Conservation (phyloP, 2,329 filamentous ascomycete genomes). For the Arthrobotrys pseudoclavata region DNA sequence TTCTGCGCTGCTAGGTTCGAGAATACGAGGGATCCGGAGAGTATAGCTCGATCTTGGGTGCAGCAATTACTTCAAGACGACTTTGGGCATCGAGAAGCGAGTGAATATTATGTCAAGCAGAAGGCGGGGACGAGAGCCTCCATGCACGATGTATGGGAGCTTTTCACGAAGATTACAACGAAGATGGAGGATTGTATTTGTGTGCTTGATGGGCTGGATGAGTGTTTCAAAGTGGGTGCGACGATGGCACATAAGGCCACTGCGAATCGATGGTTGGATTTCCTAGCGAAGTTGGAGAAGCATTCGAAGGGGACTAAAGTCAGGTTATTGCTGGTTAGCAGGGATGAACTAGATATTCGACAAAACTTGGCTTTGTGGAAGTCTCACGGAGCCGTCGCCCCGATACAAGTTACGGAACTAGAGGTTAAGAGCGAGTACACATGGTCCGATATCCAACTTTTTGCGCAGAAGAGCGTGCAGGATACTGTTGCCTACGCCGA, state of each 20-base stretch:
- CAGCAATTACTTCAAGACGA: slow-evolving; percentile 51
- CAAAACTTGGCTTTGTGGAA: slow-evolving; percentile 28
- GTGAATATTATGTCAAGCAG: slow-evolving; percentile 24
- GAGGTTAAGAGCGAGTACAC: slow-evolving; percentile 47
- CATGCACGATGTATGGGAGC: slow-evolving; percentile 53
- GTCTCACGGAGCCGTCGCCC: neutral
- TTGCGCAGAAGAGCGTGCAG: slow-evolving; percentile 31
- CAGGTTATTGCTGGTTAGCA: slow-evolving; percentile 55
- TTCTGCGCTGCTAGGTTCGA: slow-evolving; percentile 47
- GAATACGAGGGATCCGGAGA: slow-evolving; percentile 46
- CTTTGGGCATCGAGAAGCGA: slow-evolving; percentile 29
- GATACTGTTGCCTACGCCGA: slow-evolving; percentile 37
- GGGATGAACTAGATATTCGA: slow-evolving; percentile 1
- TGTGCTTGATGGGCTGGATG: slow-evolving; percentile 60
- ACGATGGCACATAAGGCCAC: slow-evolving; percentile 35
- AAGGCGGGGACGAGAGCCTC: slow-evolving; percentile 28
- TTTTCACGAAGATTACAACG: slow-evolving; percentile 37
- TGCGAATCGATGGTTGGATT: slow-evolving; percentile 46
- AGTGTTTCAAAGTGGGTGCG: slow-evolving; percentile 49
- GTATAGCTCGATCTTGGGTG: slow-evolving; percentile 59
- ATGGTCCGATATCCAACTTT: slow-evolving; percentile 41
- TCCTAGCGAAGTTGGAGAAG: slow-evolving; percentile 43
- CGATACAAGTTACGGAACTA: slow-evolving; percentile 37
- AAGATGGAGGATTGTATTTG: slow-evolving; percentile 38
- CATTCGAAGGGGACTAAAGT: slow-evolving; percentile 24